Evolutionary conservation across 208 protist genomes (phyloP).

Genomic region (Porcisia hertigi): DNA sequence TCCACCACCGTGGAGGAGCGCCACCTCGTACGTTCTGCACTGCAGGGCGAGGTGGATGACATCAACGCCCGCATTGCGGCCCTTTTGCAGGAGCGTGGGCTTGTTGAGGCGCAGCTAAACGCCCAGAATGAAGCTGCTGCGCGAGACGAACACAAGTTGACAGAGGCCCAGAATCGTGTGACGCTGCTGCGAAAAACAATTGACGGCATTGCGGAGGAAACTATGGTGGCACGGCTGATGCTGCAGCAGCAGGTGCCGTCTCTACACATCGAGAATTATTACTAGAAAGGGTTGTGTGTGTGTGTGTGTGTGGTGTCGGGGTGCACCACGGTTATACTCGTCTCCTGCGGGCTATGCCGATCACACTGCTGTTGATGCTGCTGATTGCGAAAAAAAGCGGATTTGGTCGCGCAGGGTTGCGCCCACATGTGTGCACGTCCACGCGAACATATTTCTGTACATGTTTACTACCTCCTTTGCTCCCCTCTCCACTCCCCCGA

Average conservation of each 20-base stretch:
- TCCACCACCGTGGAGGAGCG: conserved; percentile 49
- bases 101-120: conserved; percentile 70
- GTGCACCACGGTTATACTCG: neutral
- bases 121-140: conserved; percentile 34
- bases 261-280: conserved; percentile 82
- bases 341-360: neutral
- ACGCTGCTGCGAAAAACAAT: conserved; percentile 57
- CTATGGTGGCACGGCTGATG: conserved; percentile 51
- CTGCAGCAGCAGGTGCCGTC: conserved; percentile 77
- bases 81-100: conserved; percentile 57
- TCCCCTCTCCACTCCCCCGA: neutral
- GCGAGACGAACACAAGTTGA: conserved; percentile 49
- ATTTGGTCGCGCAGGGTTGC: neutral
- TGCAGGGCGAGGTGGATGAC: conserved; percentile 53
- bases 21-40: conserved; percentile 41
- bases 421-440: neutral
- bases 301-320: neutral
- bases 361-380: neutral
- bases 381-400: neutral
- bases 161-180: conserved; percentile 63
- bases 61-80: conserved; percentile 63
- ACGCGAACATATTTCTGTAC: neutral
- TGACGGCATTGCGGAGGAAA: conserved; percentile 66
- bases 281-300: conserved; percentile 6
- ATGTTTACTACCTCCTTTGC: conserved; percentile 6